phyloP scores from a whole-genome alignment of 2,329 filamentous ascomycete species.

The Didymella sp. region DNA sequence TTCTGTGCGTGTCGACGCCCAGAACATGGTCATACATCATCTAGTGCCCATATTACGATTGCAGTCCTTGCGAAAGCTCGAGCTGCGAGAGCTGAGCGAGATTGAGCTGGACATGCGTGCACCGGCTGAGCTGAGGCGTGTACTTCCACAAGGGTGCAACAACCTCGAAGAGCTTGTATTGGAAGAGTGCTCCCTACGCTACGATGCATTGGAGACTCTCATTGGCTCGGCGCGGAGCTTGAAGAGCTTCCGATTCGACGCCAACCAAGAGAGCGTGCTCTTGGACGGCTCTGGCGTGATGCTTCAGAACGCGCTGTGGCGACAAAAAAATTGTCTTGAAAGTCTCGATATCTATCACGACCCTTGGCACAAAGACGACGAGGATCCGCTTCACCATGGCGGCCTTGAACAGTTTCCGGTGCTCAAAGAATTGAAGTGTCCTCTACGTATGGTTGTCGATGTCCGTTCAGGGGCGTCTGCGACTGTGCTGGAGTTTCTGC shows the following conservation, averaged over 20 bases:
- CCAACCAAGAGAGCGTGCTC: slow-evolving; percentile 7
- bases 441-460: slow-evolving; percentile 20
- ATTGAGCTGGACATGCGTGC: slow-evolving; percentile 1
- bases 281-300: slow-evolving; percentile 2
- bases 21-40: slow-evolving; percentile 16
- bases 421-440: slow-evolving; percentile 23
- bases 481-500: slow-evolving; percentile 23
- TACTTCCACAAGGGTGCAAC: slow-evolving; percentile 26
- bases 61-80: slow-evolving; percentile 29
- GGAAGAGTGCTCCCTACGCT: slow-evolving; percentile 19
- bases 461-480: slow-evolving; percentile 4
- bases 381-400: slow-evolving; percentile 2
- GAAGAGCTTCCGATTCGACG: slow-evolving; percentile 26
- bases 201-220: slow-evolving; percentile 22
- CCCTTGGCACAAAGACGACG: slow-evolving; percentile 1
- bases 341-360: slow-evolving; percentile 17
- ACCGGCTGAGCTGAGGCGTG: slow-evolving; percentile 18
- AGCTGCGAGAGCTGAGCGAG: slow-evolving; percentile 21
- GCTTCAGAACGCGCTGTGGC: slow-evolving; percentile 14
- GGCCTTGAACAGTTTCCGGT: slow-evolving; percentile 21
- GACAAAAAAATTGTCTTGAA: slow-evolving; percentile 24
- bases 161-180: slow-evolving; percentile 29
- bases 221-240: slow-evolving; percentile 25
- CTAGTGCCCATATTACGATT: slow-evolving; percentile 34
- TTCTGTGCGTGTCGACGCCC: slow-evolving; percentile 27